Evolutionary conservation across 1,139 yeast species (phyloP).

Genomic region (Sugiyamaella xylanicola): DNA sequence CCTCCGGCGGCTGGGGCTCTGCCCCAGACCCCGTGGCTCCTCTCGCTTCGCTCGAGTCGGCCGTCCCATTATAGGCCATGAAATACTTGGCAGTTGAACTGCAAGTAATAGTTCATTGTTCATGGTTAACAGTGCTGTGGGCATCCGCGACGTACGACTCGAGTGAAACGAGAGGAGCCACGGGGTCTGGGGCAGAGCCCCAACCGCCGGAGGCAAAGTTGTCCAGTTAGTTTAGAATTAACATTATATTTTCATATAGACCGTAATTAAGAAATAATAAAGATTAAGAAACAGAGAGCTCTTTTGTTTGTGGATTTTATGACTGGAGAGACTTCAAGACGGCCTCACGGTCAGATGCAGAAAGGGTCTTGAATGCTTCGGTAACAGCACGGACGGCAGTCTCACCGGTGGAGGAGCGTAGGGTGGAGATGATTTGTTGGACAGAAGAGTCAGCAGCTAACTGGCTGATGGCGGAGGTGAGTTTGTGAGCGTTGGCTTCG

Average conservation of each 20-base stretch:
- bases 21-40: conserved; percentile 1
- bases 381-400: conserved; percentile 60
- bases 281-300: not conserved
- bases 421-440: conserved; percentile 29
- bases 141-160: too few relatives aligned
- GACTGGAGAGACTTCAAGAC: conserved; percentile 41
- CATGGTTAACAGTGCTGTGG: too few relatives aligned
- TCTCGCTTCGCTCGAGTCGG: conserved; percentile 1
- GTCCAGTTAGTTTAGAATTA: not conserved
- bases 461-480: conserved; percentile 63
- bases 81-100: too few relatives aligned
- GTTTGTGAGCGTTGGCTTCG: conserved; percentile 69
- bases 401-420: conserved; percentile 47
- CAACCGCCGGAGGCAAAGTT: not conserved
- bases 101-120: too few relatives aligned
- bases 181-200: not conserved
- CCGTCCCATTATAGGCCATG: too few relatives aligned
- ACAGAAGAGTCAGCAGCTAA: conserved; percentile 43
- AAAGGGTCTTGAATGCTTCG: conserved; percentile 60
- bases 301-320: not conserved
- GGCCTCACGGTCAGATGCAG: conserved; percentile 62
- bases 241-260: conserved; percentile 7
- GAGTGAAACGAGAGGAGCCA: not conserved
- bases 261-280: not conserved
- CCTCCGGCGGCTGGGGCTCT: not conserved